Conservation (phyloP, 2,329 filamentous ascomycete genomes). For the Fusarium concolor region DNA sequence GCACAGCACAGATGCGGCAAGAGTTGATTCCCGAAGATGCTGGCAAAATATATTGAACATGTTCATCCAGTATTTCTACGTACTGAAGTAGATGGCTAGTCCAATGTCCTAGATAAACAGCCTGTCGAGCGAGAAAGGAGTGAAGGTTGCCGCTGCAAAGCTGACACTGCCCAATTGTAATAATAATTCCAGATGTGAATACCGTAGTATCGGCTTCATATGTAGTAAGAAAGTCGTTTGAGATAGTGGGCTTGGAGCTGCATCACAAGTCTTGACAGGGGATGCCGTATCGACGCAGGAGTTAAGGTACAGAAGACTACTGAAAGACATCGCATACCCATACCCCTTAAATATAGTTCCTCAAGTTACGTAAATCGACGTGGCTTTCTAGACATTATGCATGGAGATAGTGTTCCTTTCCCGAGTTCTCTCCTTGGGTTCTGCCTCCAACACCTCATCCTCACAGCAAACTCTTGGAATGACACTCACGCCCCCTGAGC, state of each 20-base stretch:
- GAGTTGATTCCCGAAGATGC: too few species aligned
- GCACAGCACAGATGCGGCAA: too few species aligned
- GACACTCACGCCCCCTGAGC: background rate
- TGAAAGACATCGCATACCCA: background rate
- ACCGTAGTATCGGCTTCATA: too few species aligned
- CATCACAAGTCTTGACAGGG: background rate
- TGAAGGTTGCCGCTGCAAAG: background rate
- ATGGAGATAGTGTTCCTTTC: too few species aligned
- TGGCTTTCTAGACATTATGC: background rate
- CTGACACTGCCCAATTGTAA: background rate
- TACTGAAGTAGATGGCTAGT: too few species aligned
- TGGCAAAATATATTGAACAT: too few species aligned
- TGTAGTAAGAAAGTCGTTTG: background rate
- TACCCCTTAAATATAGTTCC: background rate
- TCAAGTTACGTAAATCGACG: background rate
- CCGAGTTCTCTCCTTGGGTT: background rate
- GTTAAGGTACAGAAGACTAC: too few species aligned
- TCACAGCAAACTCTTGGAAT: background rate
- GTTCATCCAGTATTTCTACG: too few species aligned
- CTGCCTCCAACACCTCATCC: background rate
- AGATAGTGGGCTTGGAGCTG: background rate
- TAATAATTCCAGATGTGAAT: background rate
- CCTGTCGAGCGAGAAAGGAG: background rate
- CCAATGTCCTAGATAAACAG: too few species aligned
- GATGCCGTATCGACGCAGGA: background rate